Evolutionary conservation across 495 filamentous ascomycete species (phyloP).

Genomic region (Massariosphaeria phaeospora): DNA sequence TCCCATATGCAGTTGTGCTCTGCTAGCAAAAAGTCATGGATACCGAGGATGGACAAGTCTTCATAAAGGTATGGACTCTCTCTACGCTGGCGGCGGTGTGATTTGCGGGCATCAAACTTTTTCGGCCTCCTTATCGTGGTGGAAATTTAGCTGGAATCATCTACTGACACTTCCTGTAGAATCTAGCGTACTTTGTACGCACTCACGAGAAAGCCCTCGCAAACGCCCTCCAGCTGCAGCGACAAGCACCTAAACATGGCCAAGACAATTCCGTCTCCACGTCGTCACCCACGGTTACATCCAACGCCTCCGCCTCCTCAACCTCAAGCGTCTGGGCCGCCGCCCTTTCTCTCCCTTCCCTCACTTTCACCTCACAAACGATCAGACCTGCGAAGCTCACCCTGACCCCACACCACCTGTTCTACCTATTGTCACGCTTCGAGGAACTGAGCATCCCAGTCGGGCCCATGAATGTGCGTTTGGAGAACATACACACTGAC

Average conservation of each 20-base stretch:
- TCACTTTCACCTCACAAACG: constrained; percentile 76
- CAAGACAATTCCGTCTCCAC: constrained; percentile 38
- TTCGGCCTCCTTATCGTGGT: no score
- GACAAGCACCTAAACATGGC: constrained; percentile 63
- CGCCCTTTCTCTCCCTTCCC: constrained; percentile 75
- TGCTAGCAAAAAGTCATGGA: constrained; percentile 26
- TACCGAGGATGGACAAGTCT: constrained; percentile 37
- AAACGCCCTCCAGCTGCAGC: constrained; percentile 82
- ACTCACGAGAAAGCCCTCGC: constrained; percentile 96
- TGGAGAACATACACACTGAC: constrained; percentile 91
- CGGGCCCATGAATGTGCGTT: constrained; percentile 89
- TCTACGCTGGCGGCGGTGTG: background rate
- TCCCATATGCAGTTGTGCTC: constrained; percentile 27
- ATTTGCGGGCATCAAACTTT: background rate
- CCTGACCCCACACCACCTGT: constrained; percentile 94
- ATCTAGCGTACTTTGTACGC: constrained; percentile 89
- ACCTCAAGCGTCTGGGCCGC: constrained; percentile 66
- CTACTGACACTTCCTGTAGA: constrained; percentile 50
- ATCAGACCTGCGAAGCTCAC: constrained; percentile 87
- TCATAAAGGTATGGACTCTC: constrained; percentile 35
- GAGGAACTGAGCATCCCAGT: constrained; percentile 86
- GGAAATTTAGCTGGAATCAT: constrained; percentile 5
- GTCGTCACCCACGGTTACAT: constrained; percentile 44
- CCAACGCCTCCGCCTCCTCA: constrained; percentile 43
- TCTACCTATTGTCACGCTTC: constrained; percentile 90